These are phyloP conservation scores for Paecilomyces niveus DNA, from an alignment of 2,329 filamentous ascomycete genomes.

Conservation along the genomic window DNA sequence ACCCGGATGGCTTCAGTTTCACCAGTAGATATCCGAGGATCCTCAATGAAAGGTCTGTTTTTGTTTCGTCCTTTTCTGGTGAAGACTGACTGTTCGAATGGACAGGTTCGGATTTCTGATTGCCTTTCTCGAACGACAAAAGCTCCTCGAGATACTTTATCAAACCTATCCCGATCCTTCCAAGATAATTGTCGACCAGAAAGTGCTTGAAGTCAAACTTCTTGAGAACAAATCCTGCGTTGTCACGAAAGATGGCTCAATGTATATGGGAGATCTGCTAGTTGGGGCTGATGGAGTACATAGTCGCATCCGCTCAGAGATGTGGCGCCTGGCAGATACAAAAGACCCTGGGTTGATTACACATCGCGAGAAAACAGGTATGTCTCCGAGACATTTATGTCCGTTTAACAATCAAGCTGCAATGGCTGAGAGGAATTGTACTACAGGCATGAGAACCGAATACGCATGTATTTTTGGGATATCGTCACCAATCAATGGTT, in stretches of 20 bases:
- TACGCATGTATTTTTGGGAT: slow-evolving; percentile 26
- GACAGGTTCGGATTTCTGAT: slow-evolving; percentile 14
- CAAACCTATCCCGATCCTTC: slow-evolving; percentile 21
- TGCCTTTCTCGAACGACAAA: slow-evolving; percentile 10
- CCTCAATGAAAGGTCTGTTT: slow-evolving; percentile 5
- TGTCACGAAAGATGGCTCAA: slow-evolving; percentile 24
- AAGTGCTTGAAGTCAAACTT: slow-evolving; percentile 20
- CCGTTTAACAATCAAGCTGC: neutral
- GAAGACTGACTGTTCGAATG: slow-evolving; percentile 5
- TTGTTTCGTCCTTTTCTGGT: neutral
- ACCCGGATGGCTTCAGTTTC: slow-evolving; percentile 8
- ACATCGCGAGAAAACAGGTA: neutral
- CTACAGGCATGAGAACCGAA: slow-evolving; percentile 10
- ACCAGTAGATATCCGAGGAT: slow-evolving; percentile 2
- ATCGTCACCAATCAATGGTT: slow-evolving; percentile 9
- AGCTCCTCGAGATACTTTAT: slow-evolving; percentile 17
- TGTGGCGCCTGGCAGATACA: slow-evolving; percentile 18
- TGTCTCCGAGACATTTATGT: neutral
- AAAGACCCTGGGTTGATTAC: slow-evolving; percentile 1
- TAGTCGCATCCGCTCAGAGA: slow-evolving; percentile 29
- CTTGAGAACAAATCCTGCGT: slow-evolving; percentile 19
- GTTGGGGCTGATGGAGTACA: slow-evolving; percentile 39
- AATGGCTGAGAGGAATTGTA: neutral
- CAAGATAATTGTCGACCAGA: slow-evolving; percentile 21
- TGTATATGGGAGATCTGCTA: slow-evolving; percentile 29